A percentile compares a stretch with the other conserved stretches of the same genome.
Conservation (phyloP, 1,139 yeast genomes). For the Kodamaea sp. region DNA sequence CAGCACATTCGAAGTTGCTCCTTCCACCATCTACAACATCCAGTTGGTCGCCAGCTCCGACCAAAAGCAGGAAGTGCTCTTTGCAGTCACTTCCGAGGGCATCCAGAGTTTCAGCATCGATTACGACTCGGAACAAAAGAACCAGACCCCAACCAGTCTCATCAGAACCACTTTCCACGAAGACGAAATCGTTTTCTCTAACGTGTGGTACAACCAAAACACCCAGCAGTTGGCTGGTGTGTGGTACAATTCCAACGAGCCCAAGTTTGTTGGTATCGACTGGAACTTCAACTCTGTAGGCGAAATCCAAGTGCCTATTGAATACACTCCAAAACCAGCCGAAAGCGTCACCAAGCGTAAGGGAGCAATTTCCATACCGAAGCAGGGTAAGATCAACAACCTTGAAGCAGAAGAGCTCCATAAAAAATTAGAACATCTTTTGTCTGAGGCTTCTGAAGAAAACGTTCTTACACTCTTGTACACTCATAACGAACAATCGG, state of each 20-base stretch:
- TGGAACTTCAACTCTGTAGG: slow-evolving; percentile 21
- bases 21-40: slow-evolving; percentile 6
- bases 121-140: slow-evolving; percentile 11
- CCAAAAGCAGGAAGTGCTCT: slow-evolving; percentile 19
- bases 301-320: slow-evolving; percentile 17
- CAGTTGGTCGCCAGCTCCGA: slow-evolving; percentile 7
- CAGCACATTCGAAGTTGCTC: slow-evolving; percentile 6
- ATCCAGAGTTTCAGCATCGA: slow-evolving; percentile 32
- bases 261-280: slow-evolving; percentile 20
- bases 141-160: slow-evolving; percentile 11
- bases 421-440: slow-evolving; percentile 17
- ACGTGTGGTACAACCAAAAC: slow-evolving; percentile 12
- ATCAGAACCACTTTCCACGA: slow-evolving; percentile 11
- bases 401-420: slow-evolving; percentile 27
- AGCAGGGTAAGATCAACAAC: slow-evolving; percentile 17
- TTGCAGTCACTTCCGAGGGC: slow-evolving; percentile 33
- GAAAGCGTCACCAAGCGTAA: slow-evolving; percentile 1
- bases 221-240: slow-evolving; percentile 23
- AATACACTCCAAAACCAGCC: slow-evolving; percentile 12
- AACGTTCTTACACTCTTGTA: slow-evolving; percentile 32
- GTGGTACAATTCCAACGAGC: slow-evolving; percentile 40
- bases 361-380: slow-evolving; percentile 14
- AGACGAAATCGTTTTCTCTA: slow-evolving; percentile 13
- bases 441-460: slow-evolving; percentile 10
- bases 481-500: slow-evolving; percentile 32